Evolutionary conservation across 164 flowering plant species (phyloP), one percentile per base, ranked within the genome.

Genomic region (Chloranthus sessilifolius): DNA sequence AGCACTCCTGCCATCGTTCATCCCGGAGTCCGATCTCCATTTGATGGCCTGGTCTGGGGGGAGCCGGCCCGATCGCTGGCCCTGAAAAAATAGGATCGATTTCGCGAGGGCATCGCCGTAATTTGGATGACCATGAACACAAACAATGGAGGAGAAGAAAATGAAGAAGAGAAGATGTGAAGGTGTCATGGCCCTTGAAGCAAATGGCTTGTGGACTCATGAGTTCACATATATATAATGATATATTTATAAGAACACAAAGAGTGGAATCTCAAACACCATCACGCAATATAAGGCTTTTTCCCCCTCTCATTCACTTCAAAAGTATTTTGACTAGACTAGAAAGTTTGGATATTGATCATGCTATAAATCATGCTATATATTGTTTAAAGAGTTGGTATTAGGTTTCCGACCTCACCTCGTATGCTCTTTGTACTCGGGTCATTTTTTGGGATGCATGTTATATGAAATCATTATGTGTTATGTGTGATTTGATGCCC

Each of bases 11-110:
- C 96, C 96, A 47, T 88, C 96, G 0, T 60, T 58, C 2, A 84
- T 55, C 7, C 74, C 96, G 5, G 94, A 84, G 42, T 48, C 49
- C 27, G 77, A 68, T 27, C 96, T 64, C 96, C 96, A 88, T 3
- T 64, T 50, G 25, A 87, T 43, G 34, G 47, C 47, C 41, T 81
- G 83, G 56, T 46, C 10, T 1, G 37, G 1, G 16, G 87, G 89
- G 34, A 87, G 72, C 53, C 56, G 67, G 17, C 96, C 94, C 0
- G 94, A 88, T 63, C 96, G 72, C 64, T 88, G 96, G 7, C 96
- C 96, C 43, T 82, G 77, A 35, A 88, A 88, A 63, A 88, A 88
- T 47, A 84, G 16, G 6, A 88, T 45, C 42, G 92, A 77, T 46
- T 84, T 88, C 0, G 81, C 74, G 4, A 88, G 47, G 2, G 96